Evolutionary conservation across 306 rosid genomes (phyloP).

Genomic region (Gillenia trifoliata): DNA sequence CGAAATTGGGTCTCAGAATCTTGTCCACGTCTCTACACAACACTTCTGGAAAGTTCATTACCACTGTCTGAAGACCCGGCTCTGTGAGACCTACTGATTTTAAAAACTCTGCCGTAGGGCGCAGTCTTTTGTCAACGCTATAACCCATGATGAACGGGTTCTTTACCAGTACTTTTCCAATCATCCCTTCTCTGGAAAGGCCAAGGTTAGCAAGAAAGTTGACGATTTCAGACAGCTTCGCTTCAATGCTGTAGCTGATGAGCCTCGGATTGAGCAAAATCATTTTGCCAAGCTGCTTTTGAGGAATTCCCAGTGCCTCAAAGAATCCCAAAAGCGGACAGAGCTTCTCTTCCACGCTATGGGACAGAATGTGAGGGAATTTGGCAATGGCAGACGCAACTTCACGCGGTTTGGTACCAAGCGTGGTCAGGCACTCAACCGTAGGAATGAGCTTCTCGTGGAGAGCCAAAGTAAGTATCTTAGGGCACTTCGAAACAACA

Average conservation of each 20-base stretch:
- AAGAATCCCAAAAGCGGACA: constrained; percentile 91
- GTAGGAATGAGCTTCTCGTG: constrained; percentile 80
- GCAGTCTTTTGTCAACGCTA: constrained; percentile 69
- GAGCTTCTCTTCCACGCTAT: constrained; percentile 89
- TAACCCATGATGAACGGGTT: constrained; percentile 87
- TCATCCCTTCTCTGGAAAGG: constrained; percentile 64
- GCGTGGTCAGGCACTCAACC: constrained; percentile 69
- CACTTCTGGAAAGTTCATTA: constrained; percentile 63
- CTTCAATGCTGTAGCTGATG: constrained; percentile 78
- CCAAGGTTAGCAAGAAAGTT: constrained; percentile 68
- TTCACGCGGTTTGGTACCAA: constrained; percentile 65
- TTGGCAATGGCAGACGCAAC: constrained; percentile 71
- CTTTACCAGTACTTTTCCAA: constrained; percentile 68
- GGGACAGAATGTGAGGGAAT: constrained; percentile 73
- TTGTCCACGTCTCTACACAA: constrained; percentile 75
- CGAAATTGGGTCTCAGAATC: constrained; percentile 61
- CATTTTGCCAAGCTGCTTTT: constrained; percentile 78
- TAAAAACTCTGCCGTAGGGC: constrained; percentile 64
- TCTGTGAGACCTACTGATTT: constrained; percentile 56
- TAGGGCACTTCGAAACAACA: constrained; percentile 82
- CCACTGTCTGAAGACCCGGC: constrained; percentile 58
- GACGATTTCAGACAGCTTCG: constrained; percentile 63
- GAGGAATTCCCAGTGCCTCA: constrained; percentile 72
- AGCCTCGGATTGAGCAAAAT: constrained; percentile 85
- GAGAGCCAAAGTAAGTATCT: constrained; percentile 65